phyloP scores from a whole-genome alignment of 805 yeast species.

The Metschnikowia bowlesiae region DNA sequence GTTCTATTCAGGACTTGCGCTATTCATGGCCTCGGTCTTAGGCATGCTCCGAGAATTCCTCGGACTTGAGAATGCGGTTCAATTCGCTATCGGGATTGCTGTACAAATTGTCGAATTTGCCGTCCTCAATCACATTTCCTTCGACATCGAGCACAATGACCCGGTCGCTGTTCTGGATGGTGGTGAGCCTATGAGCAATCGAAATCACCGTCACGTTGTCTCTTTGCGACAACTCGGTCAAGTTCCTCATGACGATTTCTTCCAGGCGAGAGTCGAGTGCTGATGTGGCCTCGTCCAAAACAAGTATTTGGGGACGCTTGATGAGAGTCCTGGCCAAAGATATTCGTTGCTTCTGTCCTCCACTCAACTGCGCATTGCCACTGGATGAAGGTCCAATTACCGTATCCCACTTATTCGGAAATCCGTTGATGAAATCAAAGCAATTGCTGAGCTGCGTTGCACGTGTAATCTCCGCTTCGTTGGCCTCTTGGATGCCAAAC shows the following conservation, averaged over 20 bases:
- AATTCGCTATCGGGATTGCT: constrained; percentile 42
- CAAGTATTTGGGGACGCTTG: constrained; percentile 70
- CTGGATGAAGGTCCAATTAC: constrained; percentile 70
- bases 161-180: constrained; percentile 77
- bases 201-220: constrained; percentile 66
- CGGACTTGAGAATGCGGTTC: constrained; percentile 37
- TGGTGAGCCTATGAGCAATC: constrained; percentile 87
- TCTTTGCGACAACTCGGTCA: constrained; percentile 46
- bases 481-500: constrained; percentile 62
- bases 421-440: constrained; percentile 56
- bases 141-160: constrained; percentile 60
- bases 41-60: constrained; percentile 12
- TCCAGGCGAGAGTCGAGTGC: constrained; percentile 90
- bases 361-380: constrained; percentile 78
- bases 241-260: constrained; percentile 72
- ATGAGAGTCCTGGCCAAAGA: constrained; percentile 87
- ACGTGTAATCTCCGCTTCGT: constrained; percentile 52
- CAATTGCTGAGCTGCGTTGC: constrained; percentile 76
- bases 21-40: not conserved
- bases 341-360: constrained; percentile 92
- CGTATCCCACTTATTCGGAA: constrained; percentile 82
- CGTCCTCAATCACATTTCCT: constrained; percentile 67
- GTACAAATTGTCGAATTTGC: constrained; percentile 51
- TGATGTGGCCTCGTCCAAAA: constrained; percentile 92
- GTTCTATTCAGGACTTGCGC: not conserved